These are phyloP conservation scores for Fusarium bulbicola DNA, from an alignment of 2,329 filamentous ascomycete genomes.

Conservation along the genomic window DNA sequence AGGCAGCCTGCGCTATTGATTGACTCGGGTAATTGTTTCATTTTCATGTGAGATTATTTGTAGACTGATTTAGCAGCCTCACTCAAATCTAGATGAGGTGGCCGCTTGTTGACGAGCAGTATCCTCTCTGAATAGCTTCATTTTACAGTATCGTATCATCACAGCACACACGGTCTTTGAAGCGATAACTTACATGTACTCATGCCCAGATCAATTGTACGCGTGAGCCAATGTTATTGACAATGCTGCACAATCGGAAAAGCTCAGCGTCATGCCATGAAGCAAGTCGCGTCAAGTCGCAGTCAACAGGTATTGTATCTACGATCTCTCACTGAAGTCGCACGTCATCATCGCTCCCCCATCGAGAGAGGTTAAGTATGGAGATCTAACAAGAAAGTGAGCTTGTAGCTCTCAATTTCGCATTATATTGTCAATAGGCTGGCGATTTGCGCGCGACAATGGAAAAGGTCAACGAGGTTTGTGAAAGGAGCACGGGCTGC, in stretches of 20 bases:
- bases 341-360: accelerated
- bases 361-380: too few relatives aligned
- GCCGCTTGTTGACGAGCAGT: accelerated
- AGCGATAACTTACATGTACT: accelerated
- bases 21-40: too few relatives aligned
- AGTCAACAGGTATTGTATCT: accelerated
- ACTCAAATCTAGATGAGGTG: accelerated
- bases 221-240: accelerated
- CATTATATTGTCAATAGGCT: accelerated
- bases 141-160: accelerated
- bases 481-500: neutral
- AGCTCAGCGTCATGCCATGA: accelerated
- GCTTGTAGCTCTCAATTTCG: accelerated
- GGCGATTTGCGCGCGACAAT: accelerated
- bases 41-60: accelerated
- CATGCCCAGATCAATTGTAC: accelerated
- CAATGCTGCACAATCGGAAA: accelerated
- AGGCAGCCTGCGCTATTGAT: accelerated
- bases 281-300: neutral
- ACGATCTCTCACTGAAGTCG: too few relatives aligned
- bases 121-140: neutral
- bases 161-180: accelerated
- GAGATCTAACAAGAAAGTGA: accelerated
- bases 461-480: neutral
- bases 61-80: accelerated